Evolutionary conservation across 495 filamentous ascomycete genomes (phyloP), one percentile per base, ranked within the genome.

Genomic region (Hypoxylon trugodes): DNA sequence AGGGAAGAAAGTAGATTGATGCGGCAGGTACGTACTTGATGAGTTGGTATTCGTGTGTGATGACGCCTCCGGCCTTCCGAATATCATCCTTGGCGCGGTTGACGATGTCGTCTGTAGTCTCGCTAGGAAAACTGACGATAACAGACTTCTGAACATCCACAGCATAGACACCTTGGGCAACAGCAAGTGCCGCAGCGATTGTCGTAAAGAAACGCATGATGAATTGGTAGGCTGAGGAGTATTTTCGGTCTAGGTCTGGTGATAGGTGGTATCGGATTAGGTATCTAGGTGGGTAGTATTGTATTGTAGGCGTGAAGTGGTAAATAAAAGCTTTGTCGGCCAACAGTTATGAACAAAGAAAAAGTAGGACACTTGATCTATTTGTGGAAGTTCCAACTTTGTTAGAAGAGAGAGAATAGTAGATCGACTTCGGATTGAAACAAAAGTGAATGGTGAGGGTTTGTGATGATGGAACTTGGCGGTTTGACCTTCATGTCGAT

Each of bases 91-190:
- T 96, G 32, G 89, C 91, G 45, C 89, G 69, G 10, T 84, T 75
- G 18, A 96, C 66, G 15, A 95, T 78, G 19, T 79, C 81, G 49
- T 89, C 79, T 12, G 93, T 89, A 5, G 91, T 94, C 45, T 86
- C 81, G 33, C 84, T 76, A 19, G 88, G 87, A 72, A 91, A 97
- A 68, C 83, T 90, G 69, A 97, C 81, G 59, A 96, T 84, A 46
- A 94, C 85, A 43, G 88, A 84, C 69, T 93, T 91, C 59, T 88
- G 82, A 55, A 77, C 61, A 37, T 82, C 81, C 19, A 83, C 77
- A 45, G 83, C 81, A 16, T 78, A 77, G 37, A 81, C 87, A 57
- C 86, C 76, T 35, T 78, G 79, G 52, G 76, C 59, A 52, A 84
- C 66, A 10, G 83, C 79, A 15, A 92, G 72, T 13, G 84, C 75